phyloP scores from a whole-genome alignment of 352 stramenopile species.

The Elongisporangium anandrum region DNA sequence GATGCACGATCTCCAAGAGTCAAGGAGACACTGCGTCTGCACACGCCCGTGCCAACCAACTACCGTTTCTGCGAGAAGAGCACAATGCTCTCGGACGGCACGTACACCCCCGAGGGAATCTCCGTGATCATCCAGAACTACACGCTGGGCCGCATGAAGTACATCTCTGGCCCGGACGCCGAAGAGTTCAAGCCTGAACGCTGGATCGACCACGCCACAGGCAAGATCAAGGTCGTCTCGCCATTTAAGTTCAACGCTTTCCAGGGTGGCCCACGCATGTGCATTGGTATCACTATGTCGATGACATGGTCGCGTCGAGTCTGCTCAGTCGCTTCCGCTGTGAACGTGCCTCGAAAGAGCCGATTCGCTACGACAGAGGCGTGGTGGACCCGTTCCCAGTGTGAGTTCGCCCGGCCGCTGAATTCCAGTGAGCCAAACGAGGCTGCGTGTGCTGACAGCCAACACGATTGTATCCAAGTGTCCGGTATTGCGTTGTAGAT shows the following conservation, averaged over 20 bases:
- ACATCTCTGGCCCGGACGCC: constrained; percentile 62
- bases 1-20: neutral
- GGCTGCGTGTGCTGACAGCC: no score
- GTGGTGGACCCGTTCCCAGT: no score
- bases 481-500: no score
- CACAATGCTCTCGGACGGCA: constrained; percentile 33
- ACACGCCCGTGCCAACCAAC: no score
- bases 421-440: no score
- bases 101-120: constrained; percentile 31
- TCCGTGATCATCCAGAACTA: constrained; percentile 45
- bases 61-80: no score
- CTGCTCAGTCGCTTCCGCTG: constrained; percentile 30
- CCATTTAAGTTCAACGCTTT: constrained; percentile 72
- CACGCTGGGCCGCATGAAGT: constrained; percentile 33
- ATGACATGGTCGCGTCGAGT: constrained; percentile 26
- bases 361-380: no score
- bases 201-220: constrained; percentile 42
- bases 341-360: neutral
- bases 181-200: constrained; percentile 37
- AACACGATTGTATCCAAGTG: no score
- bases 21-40: no score
- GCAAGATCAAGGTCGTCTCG: constrained; percentile 30
- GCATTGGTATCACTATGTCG: constrained; percentile 49
- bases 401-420: no score
- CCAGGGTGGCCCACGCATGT: constrained; percentile 56